phyloP scores from a whole-genome alignment of 2,329 filamentous ascomycete genomes.

The Teratosphaeria nubilosa region DNA sequence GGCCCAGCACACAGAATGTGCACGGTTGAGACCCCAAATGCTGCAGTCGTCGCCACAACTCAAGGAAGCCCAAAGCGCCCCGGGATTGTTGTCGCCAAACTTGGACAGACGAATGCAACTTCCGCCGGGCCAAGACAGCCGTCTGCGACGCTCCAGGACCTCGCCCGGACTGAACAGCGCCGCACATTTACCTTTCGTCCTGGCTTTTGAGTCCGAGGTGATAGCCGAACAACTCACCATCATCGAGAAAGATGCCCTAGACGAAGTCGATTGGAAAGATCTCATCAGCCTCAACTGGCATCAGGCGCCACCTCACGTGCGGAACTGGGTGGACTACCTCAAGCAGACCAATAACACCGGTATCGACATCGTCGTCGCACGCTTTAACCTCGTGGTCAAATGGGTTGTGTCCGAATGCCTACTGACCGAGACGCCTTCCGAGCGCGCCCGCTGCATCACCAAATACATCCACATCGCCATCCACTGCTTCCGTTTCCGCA shows the following conservation, averaged over 20 bases:
- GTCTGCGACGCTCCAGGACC: background rate
- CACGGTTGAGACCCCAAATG: background rate
- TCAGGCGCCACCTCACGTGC: slow-evolving; percentile 37
- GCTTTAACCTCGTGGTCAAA: slow-evolving; percentile 82
- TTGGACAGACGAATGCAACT: background rate
- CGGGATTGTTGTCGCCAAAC: slow-evolving; percentile 9
- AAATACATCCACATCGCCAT: slow-evolving; percentile 75
- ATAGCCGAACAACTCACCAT: slow-evolving; percentile 76
- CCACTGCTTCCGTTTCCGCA: slow-evolving; percentile 65
- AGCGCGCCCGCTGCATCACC: slow-evolving; percentile 65
- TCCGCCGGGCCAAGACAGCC: slow-evolving; percentile 7
- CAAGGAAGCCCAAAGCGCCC: slow-evolving; percentile 9
- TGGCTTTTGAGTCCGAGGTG: slow-evolving; percentile 69
- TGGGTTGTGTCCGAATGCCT: slow-evolving; percentile 75
- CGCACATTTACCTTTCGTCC: slow-evolving; percentile 65
- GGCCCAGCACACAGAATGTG: background rate
- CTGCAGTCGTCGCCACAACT: slow-evolving; percentile 1
- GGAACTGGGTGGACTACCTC: slow-evolving; percentile 69
- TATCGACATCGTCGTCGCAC: slow-evolving; percentile 73
- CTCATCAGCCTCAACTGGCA: slow-evolving; percentile 77
- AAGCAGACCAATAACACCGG: slow-evolving; percentile 48
- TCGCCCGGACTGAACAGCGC: slow-evolving; percentile 1
- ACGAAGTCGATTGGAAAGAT: slow-evolving; percentile 83
- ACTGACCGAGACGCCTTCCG: slow-evolving; percentile 59
- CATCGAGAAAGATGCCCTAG: slow-evolving; percentile 75